Base-by-base conservation (phyloP, 805 yeast species). In the Hanseniaspora lachancei region DNA sequence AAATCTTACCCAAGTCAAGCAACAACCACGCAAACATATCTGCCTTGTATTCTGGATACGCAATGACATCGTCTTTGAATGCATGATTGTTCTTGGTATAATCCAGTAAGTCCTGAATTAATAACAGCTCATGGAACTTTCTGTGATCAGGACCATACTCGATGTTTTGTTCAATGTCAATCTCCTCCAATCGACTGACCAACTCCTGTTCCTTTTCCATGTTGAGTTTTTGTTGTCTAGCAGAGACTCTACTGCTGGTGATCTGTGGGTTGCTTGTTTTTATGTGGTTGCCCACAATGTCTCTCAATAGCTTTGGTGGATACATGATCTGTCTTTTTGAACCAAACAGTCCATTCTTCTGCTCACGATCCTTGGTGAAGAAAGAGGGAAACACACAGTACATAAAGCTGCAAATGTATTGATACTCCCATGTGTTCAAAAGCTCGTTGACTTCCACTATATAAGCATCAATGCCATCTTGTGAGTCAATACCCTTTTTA, bases 361-460 rank as follows among this genome's bases (percentile, higher is more conserved):
- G 36, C 16, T 42, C 44, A 46, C 58, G 38, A 10, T 39, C 49
- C 39, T 39, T 55, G 29, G 64, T 62, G n/a, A 53, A 58, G 43
- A 56, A 66, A 6, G 70, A 66, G 29, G 64, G 64, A 48, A 67
- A 63, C 6, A 66, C 69, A 53, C 62, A 63, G 50, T 65, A 64
- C n/a, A 68, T 60, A 68, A 70, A 68, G 18, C 64, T 60, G 12
- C 68, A 59, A 24, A 65, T 64, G 46, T 63, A 67, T 50, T 68
- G 71, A 50, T 65, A 68, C 21, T 60, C 57, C 70, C 70, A 68
- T 9, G 60, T 57, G 24, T 48, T 38, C 12, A 62, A 29, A 34
- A 67, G 48, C 13, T 55, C 23, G 2, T 43, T 42, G 4, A 55
- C 34, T 24, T 54, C 57, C 12, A 15, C 4, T 9, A 29, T n/a